A percentile compares a stretch with the other conserved stretches of the same genome.
phyloP scores from a whole-genome alignment of 164 flowering plant species.

The Umbellularia californica region DNA sequence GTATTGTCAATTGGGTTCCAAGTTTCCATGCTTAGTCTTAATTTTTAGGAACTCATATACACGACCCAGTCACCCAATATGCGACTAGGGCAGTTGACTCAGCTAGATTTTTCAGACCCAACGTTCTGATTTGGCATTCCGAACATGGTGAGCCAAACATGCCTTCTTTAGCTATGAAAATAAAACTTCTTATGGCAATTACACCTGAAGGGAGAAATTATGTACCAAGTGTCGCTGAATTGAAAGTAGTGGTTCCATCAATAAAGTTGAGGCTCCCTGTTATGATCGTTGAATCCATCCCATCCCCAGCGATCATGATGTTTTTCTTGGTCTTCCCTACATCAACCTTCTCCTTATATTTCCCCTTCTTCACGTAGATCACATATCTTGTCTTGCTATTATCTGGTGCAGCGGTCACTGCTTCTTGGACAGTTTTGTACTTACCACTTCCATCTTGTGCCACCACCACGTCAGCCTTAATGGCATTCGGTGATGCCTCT shows the following conservation, averaged over 20 bases:
- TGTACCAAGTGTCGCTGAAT: constrained; percentile 46
- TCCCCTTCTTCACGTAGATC: constrained; percentile 40
- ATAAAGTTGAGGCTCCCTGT: constrained; percentile 44
- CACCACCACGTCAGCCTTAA: constrained; percentile 38
- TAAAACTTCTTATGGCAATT: neutral
- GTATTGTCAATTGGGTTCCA: no score
- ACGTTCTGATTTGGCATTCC: neutral
- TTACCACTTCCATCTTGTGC: constrained; percentile 46
- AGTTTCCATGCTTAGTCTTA: no score
- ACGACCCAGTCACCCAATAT: neutral
- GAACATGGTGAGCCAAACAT: neutral
- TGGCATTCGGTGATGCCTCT: constrained; percentile 6
- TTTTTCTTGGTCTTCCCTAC: constrained; percentile 32
- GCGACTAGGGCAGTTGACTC: no score
- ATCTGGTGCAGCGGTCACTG: constrained; percentile 29
- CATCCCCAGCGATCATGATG: constrained; percentile 46
- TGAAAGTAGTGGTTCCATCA: constrained; percentile 47
- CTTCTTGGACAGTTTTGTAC: constrained; percentile 42
- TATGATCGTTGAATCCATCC: constrained; percentile 38
- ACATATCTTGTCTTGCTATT: constrained; percentile 27
- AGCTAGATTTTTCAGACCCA: no score
- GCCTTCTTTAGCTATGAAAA: neutral
- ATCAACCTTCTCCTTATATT: constrained; percentile 36
- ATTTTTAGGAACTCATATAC: neutral
- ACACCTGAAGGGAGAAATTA: neutral